A percentile compares a stretch with the other conserved stretches of the same genome.
phyloP scores from a whole-genome alignment of 768 basidiomycete species.

The Candolleomyces efflorescens region DNA sequence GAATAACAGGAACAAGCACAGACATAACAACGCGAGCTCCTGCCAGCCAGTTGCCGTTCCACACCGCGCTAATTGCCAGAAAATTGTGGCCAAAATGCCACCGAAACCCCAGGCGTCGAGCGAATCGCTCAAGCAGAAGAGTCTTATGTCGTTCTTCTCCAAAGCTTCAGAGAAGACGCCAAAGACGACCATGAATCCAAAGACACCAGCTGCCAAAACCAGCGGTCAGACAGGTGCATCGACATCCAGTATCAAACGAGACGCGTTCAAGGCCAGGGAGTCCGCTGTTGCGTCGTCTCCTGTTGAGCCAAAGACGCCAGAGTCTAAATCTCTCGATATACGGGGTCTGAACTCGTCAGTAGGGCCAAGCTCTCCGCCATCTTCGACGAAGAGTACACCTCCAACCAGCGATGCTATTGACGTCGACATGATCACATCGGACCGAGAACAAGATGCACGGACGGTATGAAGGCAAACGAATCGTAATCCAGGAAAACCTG shows the following conservation, averaged over 20 bases:
- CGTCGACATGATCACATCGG: slow-evolving; percentile 63
- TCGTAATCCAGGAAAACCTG: too few species aligned
- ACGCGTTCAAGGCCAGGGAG: slow-evolving; percentile 28
- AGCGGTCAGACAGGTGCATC: slow-evolving; percentile 9
- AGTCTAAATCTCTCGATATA: slow-evolving; percentile 27
- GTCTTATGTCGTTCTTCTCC: slow-evolving; percentile 65
- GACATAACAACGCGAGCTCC: slow-evolving; percentile 5
- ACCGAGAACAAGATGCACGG: slow-evolving; percentile 33
- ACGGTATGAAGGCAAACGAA: too few species aligned
- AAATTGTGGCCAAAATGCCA: slow-evolving; percentile 24
- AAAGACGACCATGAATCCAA: slow-evolving; percentile 16
- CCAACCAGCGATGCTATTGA: slow-evolving; percentile 79
- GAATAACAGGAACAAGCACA: neutral
- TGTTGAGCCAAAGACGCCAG: slow-evolving; percentile 35
- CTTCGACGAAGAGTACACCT: slow-evolving; percentile 58
- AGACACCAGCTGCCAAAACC: slow-evolving; percentile 15
- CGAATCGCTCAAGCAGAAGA: slow-evolving; percentile 64
- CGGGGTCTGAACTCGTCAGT: slow-evolving; percentile 34
- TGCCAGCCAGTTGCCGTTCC: slow-evolving; percentile 1
- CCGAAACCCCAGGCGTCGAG: slow-evolving; percentile 36
- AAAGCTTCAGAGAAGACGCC: slow-evolving; percentile 24
- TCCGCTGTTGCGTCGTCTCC: slow-evolving; percentile 22
- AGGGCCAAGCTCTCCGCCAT: slow-evolving; percentile 32
- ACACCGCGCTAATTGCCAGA: slow-evolving; percentile 2
- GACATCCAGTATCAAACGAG: slow-evolving; percentile 6